Percentiles rank a stretch among this genome's conserved stretches.
Conservation (phyloP, 1,284 basidiomycete genomes). For the Ganoderma boninense region DNA sequence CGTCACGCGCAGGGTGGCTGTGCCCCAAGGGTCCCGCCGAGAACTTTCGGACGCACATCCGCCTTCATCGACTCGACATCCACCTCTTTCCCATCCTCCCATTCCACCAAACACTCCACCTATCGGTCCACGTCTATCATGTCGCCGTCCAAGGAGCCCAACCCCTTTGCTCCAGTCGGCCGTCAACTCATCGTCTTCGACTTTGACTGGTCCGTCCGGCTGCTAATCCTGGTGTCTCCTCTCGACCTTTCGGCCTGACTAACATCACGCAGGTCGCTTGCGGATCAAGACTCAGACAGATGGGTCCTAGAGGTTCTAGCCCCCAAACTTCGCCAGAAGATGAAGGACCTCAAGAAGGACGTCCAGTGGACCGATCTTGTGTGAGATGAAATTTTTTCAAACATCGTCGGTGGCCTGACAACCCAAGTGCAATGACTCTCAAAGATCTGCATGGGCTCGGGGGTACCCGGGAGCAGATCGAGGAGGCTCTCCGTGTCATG, state of each 20-base stretch:
- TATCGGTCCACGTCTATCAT: neutral
- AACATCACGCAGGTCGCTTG: conserved; percentile 69
- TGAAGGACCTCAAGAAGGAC: conserved; percentile 74
- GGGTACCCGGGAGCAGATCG: conserved; percentile 78
- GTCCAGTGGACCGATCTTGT: conserved; percentile 96
- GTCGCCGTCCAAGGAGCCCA: conserved; percentile 16
- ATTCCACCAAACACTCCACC: conserved; percentile 6
- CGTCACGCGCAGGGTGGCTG: neutral
- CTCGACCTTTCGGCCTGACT: neutral
- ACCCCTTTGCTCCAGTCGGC: conserved; percentile 46
- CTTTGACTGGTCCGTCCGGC: conserved; percentile 88
- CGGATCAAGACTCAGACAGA: conserved; percentile 97
- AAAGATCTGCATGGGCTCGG: conserved; percentile 76
- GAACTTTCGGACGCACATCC: neutral
- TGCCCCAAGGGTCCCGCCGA: neutral
- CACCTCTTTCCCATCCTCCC: neutral
- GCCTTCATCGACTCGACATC: neutral
- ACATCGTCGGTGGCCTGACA: conserved; percentile 6
- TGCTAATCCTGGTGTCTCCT: neutral
- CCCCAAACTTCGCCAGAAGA: conserved; percentile 84
- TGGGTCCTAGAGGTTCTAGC: conserved; percentile 95
- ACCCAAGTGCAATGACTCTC: conserved; percentile 69
- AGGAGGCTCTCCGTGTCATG: conserved; percentile 79
- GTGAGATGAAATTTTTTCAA: conserved; percentile 55
- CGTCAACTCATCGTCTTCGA: conserved; percentile 94